These are phyloP conservation scores for Triadica sebifera DNA, from an alignment of 345 rosid species.

Conservation along the genomic window DNA sequence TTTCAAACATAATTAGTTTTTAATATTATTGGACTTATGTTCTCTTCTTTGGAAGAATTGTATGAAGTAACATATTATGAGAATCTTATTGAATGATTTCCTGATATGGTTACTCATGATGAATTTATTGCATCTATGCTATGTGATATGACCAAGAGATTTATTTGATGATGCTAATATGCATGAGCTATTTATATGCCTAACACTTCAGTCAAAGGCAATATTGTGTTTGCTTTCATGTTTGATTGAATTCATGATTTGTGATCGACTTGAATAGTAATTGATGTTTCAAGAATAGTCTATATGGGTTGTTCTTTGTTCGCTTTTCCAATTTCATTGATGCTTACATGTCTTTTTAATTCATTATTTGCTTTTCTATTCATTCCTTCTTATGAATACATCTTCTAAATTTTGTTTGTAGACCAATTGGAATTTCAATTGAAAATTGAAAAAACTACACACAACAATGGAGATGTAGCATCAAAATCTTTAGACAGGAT, in stretches of 20 bases:
- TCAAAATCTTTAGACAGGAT: slow-evolving; percentile 67
- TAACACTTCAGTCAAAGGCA: not conserved
- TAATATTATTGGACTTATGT: not conserved
- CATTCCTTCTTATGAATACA: not conserved
- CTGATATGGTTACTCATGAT: not conserved
- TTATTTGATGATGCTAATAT: not conserved
- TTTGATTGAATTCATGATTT: too few relatives aligned
- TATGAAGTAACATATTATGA: not conserved
- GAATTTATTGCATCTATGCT: not conserved
- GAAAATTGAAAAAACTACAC: slow-evolving; percentile 65
- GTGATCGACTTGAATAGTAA: not conserved
- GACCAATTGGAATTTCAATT: slow-evolving; percentile 61
- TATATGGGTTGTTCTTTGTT: not conserved
- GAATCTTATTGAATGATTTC: not conserved
- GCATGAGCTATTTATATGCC: not conserved
- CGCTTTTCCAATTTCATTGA: not conserved
- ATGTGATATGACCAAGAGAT: not conserved
- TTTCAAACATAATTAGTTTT: not conserved
- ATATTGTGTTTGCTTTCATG: not conserved
- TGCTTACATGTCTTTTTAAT: not conserved
- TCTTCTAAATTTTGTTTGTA: slow-evolving; percentile 33
- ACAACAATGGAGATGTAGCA: slow-evolving; percentile 80
- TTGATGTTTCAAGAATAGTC: not conserved
- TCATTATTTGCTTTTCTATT: not conserved
- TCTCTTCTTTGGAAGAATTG: not conserved